Percentiles rank a stretch among this genome's conserved stretches.
Conservation (phyloP, 108 stramenopile genomes). For the Chaetoceros tenuissimus region DNA sequence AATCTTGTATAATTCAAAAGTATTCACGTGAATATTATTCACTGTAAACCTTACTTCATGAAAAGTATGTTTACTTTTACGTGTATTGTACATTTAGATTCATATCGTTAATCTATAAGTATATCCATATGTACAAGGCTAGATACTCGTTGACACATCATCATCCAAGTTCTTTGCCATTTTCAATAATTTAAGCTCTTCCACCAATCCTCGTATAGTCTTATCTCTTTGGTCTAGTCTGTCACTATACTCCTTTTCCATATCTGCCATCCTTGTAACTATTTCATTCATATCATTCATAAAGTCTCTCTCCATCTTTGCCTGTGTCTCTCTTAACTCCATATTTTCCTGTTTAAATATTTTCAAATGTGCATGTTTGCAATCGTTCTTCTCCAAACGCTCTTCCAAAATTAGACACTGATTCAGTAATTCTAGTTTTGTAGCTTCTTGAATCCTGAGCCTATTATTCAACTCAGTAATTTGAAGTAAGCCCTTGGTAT, state of each 20-base stretch:
- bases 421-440: background rate
- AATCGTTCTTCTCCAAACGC: background rate
- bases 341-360: background rate
- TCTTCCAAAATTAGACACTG: background rate
- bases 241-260: background rate
- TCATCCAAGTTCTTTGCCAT: background rate
- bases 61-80: no score
- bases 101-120: no score
- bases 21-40: no score
- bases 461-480: background rate
- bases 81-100: no score
- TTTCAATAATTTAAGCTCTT: background rate
- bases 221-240: background rate
- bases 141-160: background rate
- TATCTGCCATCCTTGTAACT: background rate
- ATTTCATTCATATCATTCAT: conserved; percentile 1
- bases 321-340: background rate
- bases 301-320: background rate
- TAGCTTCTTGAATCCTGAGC: background rate
- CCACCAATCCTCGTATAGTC: background rate
- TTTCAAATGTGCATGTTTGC: background rate
- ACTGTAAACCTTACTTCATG: no score
- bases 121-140: no score
- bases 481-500: background rate
- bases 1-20: no score